Evolutionary conservation across 2,329 filamentous ascomycete genomes (phyloP), one percentile per base, ranked within the genome.

Genomic region (Coleophoma crateriformis): DNA sequence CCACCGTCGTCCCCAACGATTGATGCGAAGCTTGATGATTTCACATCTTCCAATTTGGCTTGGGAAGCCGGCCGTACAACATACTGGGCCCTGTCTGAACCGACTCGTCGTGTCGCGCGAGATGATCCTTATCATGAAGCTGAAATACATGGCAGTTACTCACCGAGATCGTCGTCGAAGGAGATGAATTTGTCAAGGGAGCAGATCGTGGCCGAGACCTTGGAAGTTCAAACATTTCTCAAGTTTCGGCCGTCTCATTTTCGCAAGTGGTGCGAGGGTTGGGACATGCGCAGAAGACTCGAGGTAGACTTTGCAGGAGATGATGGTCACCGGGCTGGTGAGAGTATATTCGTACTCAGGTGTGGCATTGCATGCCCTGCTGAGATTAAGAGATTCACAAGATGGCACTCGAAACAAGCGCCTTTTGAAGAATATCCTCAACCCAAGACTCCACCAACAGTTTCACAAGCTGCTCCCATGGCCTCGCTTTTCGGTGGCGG

Each of bases 271-370:
- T 97, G 88, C 61, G 72, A 87, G 50, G 87, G 87, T 2, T 97
- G 94, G 92, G 88, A 97, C 61, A 97, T 97, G 91, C 83, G 83
- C 47, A 81, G 90, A 52, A 83, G 75, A 54, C 72, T 97, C 3
- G 86, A 94, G 60, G 89, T 96, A 2, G 94, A 99, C 63, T 97
- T 96, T 68, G 87, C 87, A 38, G 83, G 81, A 17, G 88, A 91
- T 56, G 87, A 94, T 67, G 80, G 81, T n/a, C 73, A 81, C 48
- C 81, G 84, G 45, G 85, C 84, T 22, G 90, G 90, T 17, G 92
- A 96, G 67, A 78, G 76, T 14, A 72, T 95, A 37, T 75, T 95
- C 22, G 77, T 95, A 3, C 76, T 96, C 43, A 76, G 82, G 33
- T 87, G 85, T 60, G 90, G 88, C 2, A 44, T 60, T 12, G 47